Evolutionary conservation across 805 yeast genomes (phyloP), one percentile per base, ranked within the genome.

Genomic region (Candida silvicultrix): DNA sequence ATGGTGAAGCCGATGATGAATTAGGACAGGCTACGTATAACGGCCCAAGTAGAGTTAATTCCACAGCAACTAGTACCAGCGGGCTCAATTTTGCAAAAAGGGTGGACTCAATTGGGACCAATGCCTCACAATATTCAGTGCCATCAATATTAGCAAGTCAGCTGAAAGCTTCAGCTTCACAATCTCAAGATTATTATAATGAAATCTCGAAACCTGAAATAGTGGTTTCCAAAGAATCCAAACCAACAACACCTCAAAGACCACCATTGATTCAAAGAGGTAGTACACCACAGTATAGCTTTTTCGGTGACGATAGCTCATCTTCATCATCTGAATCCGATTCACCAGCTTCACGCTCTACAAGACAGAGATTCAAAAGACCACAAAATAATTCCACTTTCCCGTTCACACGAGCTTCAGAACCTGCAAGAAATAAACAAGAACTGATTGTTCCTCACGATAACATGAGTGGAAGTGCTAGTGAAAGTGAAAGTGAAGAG

Each of bases 21-120:
- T 34, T 45, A 18, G 65, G 44, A 20, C 23, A 21, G 3, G 18
- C 12, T 12, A 3, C 23, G 3, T n/a, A 12, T 14, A 36, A 12
- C 5, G 38, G n/a, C 20, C 15, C 51, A 59, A 46, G 67, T 66
- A 49, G 68, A 68, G 47, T 34, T 21, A 34, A 21, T 16, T 37
- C 39, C 16, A 14, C 25, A 3, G 15, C 18, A 3, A 37, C 39
- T 7, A 14, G 31, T 28, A 28, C 15, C 31, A 8, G 4, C 12
- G 14, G 14, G 12, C 3, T 23, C 10, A 35, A 16, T 19, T 15
- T n/a, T n/a, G n/a, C 22, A 19, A 35, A 10, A 16, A 35, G 38
- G 19, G 10, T 35, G 38, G 23, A 19, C 10, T 35, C 38, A 12
- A 18, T 35, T 10, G 15, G 18, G 3, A 37, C 39, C 10, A 37